Percentiles rank a stretch among this genome's conserved stretches.
phyloP scores from a whole-genome alignment of 2,329 filamentous ascomycete species.

The Xylariaceae sp. region DNA sequence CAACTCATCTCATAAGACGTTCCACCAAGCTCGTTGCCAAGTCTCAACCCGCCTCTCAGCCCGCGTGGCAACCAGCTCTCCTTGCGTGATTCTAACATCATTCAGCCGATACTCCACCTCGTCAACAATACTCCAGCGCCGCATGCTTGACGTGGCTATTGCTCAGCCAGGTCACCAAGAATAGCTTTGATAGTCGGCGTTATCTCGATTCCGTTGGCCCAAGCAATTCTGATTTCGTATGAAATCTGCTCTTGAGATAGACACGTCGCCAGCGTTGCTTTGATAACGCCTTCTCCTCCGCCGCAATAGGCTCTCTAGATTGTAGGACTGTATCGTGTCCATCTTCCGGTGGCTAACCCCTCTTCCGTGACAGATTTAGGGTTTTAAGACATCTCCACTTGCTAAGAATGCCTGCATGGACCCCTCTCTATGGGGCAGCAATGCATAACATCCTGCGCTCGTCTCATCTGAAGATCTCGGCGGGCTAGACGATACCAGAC shows the following conservation, averaged over 20 bases:
- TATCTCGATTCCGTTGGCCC: slow-evolving; percentile 8
- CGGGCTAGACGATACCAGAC: slow-evolving; percentile 6
- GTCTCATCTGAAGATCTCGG: slow-evolving; percentile 9
- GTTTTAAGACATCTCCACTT: slow-evolving; percentile 19
- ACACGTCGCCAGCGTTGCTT: slow-evolving; percentile 17
- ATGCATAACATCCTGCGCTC: slow-evolving; percentile 29
- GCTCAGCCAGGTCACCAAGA: not conserved
- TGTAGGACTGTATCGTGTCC: slow-evolving; percentile 28
- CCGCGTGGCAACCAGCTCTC: slow-evolving; percentile 8
- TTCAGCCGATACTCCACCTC: slow-evolving; percentile 13
- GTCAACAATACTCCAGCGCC: slow-evolving; percentile 11
- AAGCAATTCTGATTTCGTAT: not conserved
- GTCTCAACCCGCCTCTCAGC: slow-evolving; percentile 2
- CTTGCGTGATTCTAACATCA: slow-evolving; percentile 12
- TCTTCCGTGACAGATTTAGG: slow-evolving; percentile 17
- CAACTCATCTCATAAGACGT: not conserved
- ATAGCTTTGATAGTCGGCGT: slow-evolving; percentile 2
- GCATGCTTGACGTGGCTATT: slow-evolving; percentile 21
- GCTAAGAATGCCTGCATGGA: no score
- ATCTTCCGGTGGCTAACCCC: slow-evolving; percentile 23
- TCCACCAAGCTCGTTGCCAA: slow-evolving; percentile 3
- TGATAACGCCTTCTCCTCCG: slow-evolving; percentile 1
- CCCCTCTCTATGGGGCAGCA: slow-evolving; percentile 33
- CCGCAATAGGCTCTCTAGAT: slow-evolving; percentile 17
- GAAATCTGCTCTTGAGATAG: not conserved